phyloP scores from a whole-genome alignment of 768 basidiomycete genomes.

The Leucogyrophana mollusca region DNA sequence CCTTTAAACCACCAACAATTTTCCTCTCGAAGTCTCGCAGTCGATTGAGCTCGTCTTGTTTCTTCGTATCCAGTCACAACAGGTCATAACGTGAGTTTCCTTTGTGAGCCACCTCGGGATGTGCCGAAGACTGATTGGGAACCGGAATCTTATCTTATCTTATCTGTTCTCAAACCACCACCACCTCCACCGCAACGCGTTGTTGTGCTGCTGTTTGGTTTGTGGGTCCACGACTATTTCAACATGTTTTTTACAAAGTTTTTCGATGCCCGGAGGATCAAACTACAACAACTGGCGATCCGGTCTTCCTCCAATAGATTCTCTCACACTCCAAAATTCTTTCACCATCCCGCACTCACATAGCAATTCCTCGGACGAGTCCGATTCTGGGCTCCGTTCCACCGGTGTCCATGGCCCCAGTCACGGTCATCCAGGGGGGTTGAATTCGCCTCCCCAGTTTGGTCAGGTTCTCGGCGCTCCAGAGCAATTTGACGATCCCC shows the following conservation, averaged over 20 bases:
- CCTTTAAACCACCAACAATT: background rate
- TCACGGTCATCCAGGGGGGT: constrained; percentile 10
- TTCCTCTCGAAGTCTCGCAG: background rate
- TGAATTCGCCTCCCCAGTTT: constrained; percentile 9
- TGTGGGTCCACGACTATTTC: constrained; percentile 32
- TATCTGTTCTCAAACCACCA: constrained; percentile 11
- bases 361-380: constrained; percentile 15
- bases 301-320: constrained; percentile 9
- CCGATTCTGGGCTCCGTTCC: constrained; percentile 17
- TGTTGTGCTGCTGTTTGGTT: constrained; percentile 30
- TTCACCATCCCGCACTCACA: constrained; percentile 13
- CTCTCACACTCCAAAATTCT: constrained; percentile 12
- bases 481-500: constrained; percentile 25
- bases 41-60: background rate
- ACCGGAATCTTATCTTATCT: constrained; percentile 23
- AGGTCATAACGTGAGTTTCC: background rate
- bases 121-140: constrained; percentile 16
- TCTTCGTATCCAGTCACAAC: background rate
- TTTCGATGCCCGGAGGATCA: constrained; percentile 22
- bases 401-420: constrained; percentile 9
- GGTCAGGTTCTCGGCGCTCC: constrained; percentile 9
- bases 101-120: background rate
- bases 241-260: constrained; percentile 21
- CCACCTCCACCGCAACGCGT: constrained; percentile 3
- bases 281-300: constrained; percentile 11